phyloP scores from a whole-genome alignment of 2,329 filamentous ascomycete species.

The Alternaria triticina region DNA sequence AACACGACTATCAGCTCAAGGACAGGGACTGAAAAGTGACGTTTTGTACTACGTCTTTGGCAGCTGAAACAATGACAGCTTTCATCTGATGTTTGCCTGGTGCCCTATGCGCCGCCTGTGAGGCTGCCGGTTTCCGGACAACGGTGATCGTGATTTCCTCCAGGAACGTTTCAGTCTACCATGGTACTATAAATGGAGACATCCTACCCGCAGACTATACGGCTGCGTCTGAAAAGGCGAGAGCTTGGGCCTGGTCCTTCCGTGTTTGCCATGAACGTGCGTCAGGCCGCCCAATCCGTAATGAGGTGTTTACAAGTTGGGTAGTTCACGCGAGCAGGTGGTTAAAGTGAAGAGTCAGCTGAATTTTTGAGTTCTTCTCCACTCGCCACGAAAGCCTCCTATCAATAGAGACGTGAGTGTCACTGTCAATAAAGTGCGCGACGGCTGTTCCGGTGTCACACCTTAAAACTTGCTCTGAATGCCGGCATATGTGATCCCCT shows the following conservation, averaged over 20 bases:
- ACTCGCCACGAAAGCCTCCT: neutral
- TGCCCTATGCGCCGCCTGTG: neutral
- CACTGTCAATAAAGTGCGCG: neutral
- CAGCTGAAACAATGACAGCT: neutral
- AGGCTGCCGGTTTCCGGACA: neutral
- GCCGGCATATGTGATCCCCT: neutral
- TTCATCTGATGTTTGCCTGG: neutral
- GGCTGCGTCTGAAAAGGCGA: conserved; percentile 2
- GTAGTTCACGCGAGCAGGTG: neutral
- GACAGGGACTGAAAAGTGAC: neutral
- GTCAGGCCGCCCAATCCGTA: neutral
- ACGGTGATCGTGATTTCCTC: conserved; percentile 1
- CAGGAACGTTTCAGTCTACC: neutral
- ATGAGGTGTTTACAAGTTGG: neutral
- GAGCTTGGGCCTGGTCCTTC: neutral
- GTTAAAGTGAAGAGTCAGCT: neutral
- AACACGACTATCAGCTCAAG: neutral
- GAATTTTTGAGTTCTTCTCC: neutral
- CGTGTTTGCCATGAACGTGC: neutral
- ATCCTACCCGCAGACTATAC: neutral
- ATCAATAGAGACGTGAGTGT: neutral
- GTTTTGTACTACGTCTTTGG: neutral
- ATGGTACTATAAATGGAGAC: conserved; percentile 9
- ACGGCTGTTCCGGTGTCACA: neutral
- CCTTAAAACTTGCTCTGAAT: neutral